Evolutionary conservation across 2,329 filamentous ascomycete genomes (phyloP).

Genomic region (Zymoseptoria pseudotritici): DNA sequence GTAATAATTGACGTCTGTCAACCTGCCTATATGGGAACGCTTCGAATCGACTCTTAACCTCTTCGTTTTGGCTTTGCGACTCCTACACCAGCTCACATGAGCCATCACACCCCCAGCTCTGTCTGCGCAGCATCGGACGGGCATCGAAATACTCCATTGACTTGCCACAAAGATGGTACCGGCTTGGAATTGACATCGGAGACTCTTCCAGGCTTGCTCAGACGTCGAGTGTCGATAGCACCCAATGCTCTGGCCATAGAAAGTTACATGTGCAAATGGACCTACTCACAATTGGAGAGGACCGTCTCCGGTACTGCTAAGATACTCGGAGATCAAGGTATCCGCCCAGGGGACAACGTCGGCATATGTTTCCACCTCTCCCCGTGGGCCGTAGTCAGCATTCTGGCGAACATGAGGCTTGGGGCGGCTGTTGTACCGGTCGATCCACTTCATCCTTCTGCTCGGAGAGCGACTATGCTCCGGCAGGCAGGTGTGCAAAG

Average conservation of each 20-base stretch:
- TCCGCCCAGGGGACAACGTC: neutral
- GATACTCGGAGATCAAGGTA: neutral
- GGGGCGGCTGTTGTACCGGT: slow-evolving; percentile 1
- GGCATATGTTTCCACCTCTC: neutral
- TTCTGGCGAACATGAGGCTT: slow-evolving; percentile 1
- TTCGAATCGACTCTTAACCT: no score
- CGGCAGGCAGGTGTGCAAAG: neutral
- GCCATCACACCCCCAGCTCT: no score
- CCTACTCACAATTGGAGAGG: neutral
- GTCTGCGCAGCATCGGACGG: no score
- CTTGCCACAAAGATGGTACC: neutral
- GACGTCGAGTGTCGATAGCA: neutral
- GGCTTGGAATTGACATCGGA: neutral
- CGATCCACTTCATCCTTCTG: neutral
- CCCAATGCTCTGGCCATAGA: neutral
- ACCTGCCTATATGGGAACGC: no score
- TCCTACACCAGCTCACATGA: no score
- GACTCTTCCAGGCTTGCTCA: slow-evolving; percentile 1
- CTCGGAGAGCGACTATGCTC: slow-evolving; percentile 1
- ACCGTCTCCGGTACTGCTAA: neutral
- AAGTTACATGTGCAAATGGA: neutral
- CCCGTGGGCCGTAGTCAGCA: neutral
- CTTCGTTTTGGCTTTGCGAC: no score
- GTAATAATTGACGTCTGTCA: no score
- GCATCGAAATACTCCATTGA: no score